phyloP scores from a whole-genome alignment of 163 green algal genomes.

The Scenedesmus sp. region DNA sequence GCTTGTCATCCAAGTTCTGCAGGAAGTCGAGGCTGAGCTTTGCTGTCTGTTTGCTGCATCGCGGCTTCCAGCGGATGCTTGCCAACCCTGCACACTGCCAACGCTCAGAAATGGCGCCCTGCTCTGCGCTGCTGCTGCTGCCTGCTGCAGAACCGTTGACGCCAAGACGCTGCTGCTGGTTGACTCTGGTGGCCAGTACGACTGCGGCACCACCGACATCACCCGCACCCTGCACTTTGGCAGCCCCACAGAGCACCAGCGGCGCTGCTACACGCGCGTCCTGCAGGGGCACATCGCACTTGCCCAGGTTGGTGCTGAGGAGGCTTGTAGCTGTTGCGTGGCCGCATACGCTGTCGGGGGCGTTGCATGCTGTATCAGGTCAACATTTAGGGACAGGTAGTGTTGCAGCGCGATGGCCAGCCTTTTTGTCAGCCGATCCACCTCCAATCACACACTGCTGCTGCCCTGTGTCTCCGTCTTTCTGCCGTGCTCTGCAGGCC shows the following conservation, averaged over 20 bases:
- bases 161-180: constrained; percentile 90
- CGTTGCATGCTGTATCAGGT: too few species aligned
- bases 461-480: too few species aligned
- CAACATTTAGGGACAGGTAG: too few species aligned
- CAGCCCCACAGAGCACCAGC: constrained; percentile 80
- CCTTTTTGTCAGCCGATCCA: too few species aligned
- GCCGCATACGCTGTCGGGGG: constrained; percentile 22
- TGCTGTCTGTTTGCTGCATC: too few species aligned
- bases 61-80: too few species aligned
- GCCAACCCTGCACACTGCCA: too few species aligned
- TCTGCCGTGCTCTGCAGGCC: constrained; percentile 53
- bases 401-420: too few species aligned
- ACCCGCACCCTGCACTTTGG: constrained; percentile 97
- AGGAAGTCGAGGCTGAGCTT: too few species aligned
- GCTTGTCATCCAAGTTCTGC: too few species aligned
- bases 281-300: constrained; percentile 94
- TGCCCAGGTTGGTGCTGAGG: constrained; percentile 50
- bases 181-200: constrained; percentile 94
- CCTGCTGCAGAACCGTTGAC: constrained; percentile 73
- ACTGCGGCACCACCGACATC: constrained; percentile 98
- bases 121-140: neutral
- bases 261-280: constrained; percentile 91
- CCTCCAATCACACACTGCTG: too few species aligned
- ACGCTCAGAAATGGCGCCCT: too few species aligned
- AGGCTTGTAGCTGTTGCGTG: neutral